These are phyloP conservation scores for Pythium brachiatum DNA, from an alignment of 352 stramenopile genomes.

Conservation along the genomic window DNA sequence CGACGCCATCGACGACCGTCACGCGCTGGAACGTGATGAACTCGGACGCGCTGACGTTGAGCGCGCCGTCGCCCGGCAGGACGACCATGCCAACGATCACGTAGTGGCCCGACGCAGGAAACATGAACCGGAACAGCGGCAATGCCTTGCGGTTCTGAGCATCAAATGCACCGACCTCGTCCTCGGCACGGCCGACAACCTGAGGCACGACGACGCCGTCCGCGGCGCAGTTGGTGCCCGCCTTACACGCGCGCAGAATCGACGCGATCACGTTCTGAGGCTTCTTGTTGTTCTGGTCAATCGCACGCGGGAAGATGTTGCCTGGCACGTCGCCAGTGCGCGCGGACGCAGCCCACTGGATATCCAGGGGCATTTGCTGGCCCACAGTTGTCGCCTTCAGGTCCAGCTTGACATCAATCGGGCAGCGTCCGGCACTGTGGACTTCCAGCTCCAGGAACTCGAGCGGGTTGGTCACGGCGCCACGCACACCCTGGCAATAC, in stretches of 20 bases:
- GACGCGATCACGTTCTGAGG: slow-evolving; percentile 46
- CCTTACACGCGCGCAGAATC: slow-evolving; percentile 56
- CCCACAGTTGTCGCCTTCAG: slow-evolving; percentile 34
- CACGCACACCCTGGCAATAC: slow-evolving; percentile 66
- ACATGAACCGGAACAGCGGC: slow-evolving; percentile 44
- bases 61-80: slow-evolving; percentile 42
- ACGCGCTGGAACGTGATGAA: slow-evolving; percentile 69
- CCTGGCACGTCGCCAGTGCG: slow-evolving; percentile 23
- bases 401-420: slow-evolving; percentile 39
- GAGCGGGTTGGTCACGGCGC: slow-evolving; percentile 11
- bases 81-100: slow-evolving; percentile 61
- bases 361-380: slow-evolving; percentile 38
- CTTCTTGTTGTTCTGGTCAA: slow-evolving; percentile 44
- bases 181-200: slow-evolving; percentile 31
- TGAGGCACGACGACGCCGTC: slow-evolving; percentile 36
- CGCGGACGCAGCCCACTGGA: slow-evolving; percentile 48
- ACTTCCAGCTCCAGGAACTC: slow-evolving; percentile 45
- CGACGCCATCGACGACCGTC: slow-evolving; percentile 39
- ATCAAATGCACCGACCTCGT: slow-evolving; percentile 40
- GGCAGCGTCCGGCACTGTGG: slow-evolving; percentile 54
- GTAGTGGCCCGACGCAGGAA: slow-evolving; percentile 47
- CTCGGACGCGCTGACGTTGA: slow-evolving; percentile 58
- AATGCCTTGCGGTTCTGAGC: slow-evolving; percentile 41
- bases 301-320: slow-evolving; percentile 60
- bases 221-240: slow-evolving; percentile 55